A percentile compares a stretch with the other conserved stretches of the same genome.
Evolutionary conservation across 768 basidiomycete genomes (phyloP).

Genomic region (Boletus sp.): DNA sequence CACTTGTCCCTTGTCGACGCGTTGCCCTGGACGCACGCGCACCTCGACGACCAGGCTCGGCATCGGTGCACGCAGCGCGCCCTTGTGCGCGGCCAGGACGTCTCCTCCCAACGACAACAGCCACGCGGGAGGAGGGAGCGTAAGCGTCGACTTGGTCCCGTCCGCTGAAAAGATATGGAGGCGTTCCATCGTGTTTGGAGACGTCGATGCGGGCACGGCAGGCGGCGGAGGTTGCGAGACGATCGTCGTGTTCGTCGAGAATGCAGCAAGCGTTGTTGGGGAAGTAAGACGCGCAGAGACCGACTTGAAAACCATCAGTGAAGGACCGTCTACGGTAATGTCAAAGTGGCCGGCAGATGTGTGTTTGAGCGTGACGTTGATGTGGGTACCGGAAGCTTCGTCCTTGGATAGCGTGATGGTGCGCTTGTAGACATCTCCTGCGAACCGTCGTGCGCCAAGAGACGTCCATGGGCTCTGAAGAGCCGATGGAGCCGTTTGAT

Average conservation of each 20-base stretch:
- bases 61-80: conserved; percentile 81
- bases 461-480: conserved; percentile 64
- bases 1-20: conserved; percentile 76
- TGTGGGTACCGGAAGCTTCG: conserved; percentile 35
- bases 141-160: conserved; percentile 62
- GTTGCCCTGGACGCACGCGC: conserved; percentile 71
- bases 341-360: conserved; percentile 49
- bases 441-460: conserved; percentile 74
- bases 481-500: conserved; percentile 37
- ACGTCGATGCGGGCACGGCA: conserved; percentile 51
- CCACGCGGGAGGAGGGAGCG: conserved; percentile 72
- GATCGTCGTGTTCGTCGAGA: conserved; percentile 59
- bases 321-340: conserved; percentile 42
- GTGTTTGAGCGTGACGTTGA: conserved; percentile 42
- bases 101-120: conserved; percentile 64
- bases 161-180: conserved; percentile 67
- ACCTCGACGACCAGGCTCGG: conserved; percentile 94
- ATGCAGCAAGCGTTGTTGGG: conserved; percentile 50
- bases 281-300: conserved; percentile 58
- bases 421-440: conserved; percentile 66
- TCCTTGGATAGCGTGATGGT: conserved; percentile 63
- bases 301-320: conserved; percentile 41
- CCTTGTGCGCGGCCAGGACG: conserved; percentile 51
- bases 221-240: conserved; percentile 66
- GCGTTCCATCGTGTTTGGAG: conserved; percentile 62